Base-by-base conservation (phyloP, 495 filamentous ascomycete species). In the Mytilinidion resinicola region DNA sequence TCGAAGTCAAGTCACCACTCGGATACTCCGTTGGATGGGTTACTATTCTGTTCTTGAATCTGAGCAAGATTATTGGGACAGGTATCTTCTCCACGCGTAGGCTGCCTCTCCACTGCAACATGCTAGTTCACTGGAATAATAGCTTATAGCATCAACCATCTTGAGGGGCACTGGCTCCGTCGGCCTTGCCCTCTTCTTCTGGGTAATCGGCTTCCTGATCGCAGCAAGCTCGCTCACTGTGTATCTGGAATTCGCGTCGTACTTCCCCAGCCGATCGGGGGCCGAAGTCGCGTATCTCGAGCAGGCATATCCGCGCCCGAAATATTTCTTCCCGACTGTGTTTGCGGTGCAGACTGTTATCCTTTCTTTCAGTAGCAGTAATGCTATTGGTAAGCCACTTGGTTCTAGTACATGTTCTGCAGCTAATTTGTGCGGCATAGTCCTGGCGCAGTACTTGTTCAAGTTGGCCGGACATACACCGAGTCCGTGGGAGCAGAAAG, bases 281-380 rank as follows among this genome's bases (percentile, higher is more conserved):
- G 75, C 80, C 0, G 81, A 87, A 58, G 82, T 84, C 8, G 82
- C 84, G 4, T 87, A 85, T 55, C 75, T 86, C 1, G 84, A 87
- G 64, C 83, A 86, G 63, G 78, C 81, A 3, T 87, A 77, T 60
- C 83, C 82, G 0, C 70, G 80, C 20, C 84, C 84, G 3, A 77
- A 73, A 44, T 83, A 82, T 57, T 75, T 87, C 46, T 80, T 85
- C 35, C 82, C 83, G 0, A 80, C 79, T 0, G 70, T 81, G 1
- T 86, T 84, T 63, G 83, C 83, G 1, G 75, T 84, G 37, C 78
- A 81, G 60, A 72, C 77, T 0, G 80, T 86, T 1, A 53, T 82
- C 1, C 73, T 87, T 9, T 84, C 82, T 0, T 86, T 86, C 56
- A 80, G 76, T 53, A 82, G 80, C 57, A 81, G 80, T 57, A 85